Conservation (phyloP, 225 moss, liverwort and hornwort genomes). For the Sphagnum tenellum region DNA sequence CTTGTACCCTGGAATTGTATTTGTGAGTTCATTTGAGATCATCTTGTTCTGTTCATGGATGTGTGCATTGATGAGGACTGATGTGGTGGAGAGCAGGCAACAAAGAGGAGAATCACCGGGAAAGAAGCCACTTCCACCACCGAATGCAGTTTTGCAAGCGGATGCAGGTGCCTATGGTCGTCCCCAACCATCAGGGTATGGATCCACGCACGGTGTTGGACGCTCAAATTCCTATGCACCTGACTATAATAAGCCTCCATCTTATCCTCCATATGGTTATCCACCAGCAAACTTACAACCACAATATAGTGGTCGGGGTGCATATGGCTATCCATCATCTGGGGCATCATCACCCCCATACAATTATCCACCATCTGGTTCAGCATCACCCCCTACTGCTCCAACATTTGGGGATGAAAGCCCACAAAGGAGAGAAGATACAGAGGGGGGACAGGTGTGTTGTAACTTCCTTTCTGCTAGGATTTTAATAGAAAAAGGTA, state of each 20-base stretch:
- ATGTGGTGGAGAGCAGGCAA: background rate
- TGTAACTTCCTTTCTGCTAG: background rate
- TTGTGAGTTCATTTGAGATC: background rate
- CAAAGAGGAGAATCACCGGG: conserved; percentile 9
- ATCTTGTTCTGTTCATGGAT: background rate
- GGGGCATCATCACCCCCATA: background rate
- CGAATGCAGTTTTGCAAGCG: conserved; percentile 42
- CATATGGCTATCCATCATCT: background rate
- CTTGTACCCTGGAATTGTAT: background rate
- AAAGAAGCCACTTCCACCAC: conserved; percentile 42
- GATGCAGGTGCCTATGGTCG: conserved; percentile 17
- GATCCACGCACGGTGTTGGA: conserved; percentile 6
- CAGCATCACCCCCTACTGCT: background rate
- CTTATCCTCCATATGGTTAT: background rate
- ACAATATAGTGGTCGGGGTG: background rate
- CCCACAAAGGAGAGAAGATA: background rate
- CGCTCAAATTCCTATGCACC: background rate
- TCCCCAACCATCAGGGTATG: conserved; percentile 5
- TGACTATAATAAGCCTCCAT: background rate
- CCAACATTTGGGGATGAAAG: background rate
- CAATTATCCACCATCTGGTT: background rate
- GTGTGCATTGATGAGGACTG: no score
- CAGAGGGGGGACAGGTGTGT: background rate
- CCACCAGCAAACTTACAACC: background rate
- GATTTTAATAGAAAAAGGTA: background rate